Base-by-base conservation (phyloP, 2,329 filamentous ascomycete species). In the Penicillium frequentans region DNA sequence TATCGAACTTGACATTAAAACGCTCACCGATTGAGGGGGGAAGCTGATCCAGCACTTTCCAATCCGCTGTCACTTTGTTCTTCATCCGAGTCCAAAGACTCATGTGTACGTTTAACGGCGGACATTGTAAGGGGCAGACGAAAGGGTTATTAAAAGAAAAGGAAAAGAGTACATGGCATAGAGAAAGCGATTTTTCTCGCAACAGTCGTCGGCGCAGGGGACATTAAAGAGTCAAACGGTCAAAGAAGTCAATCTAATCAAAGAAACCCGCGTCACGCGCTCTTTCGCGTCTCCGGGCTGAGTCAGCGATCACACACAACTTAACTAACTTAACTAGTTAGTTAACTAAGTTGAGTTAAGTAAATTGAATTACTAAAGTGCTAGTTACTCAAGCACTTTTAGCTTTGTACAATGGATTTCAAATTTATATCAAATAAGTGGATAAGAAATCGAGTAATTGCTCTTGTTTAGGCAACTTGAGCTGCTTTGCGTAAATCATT, bases 101-200 rank as follows among this genome's bases (percentile, higher is more conserved):
- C 61, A 56, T 74, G 73, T 33, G 60, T 49, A n/a, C 79, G 75
- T 64, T 81, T 81, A 49, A 70, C 60, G 23, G 76, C 73, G 48
- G 75, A 70, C 79, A 81, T 81, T 13, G 44, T 35, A 62, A 52
- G 29, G 44, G 35, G 33, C 19, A 13, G 10, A n/a, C 16, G 24
- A 37, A 42, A 3, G 11, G n/a, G 11, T 13, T 3, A 19, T 11
- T 23, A 23, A 14, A 26, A 23, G 5, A 14, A 31, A 43, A 33
- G 8, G 33, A 31, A 2, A 10, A 26, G 14, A 52, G 29, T 23
- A 14, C 43, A 53, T 53, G 33, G 16, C 11, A 29, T 19, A 35
- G 23, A 19, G 27, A n/a, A 9, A 10, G 29, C 10, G 13, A 35
- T 13, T 5, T 14, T 2, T 37, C 37, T 42, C 19, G 39, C 19